Conservation (phyloP, 768 basidiomycete species). For the Naganishia friedmannii region DNA sequence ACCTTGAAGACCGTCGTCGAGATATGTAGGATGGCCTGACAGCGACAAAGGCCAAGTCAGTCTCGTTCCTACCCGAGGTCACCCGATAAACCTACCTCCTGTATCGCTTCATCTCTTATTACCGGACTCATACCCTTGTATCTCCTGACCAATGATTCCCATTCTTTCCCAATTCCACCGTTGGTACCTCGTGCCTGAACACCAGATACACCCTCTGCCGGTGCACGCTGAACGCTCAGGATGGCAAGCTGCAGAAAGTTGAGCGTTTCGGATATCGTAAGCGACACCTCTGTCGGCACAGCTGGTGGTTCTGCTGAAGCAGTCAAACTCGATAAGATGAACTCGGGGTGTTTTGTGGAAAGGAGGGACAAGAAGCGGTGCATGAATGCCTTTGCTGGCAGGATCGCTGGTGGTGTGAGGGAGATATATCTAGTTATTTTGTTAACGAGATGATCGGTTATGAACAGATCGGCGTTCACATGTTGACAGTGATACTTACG, state of each 20-base stretch:
- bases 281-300: slow-evolving; percentile 59
- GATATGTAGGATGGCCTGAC: slow-evolving; percentile 40
- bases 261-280: slow-evolving; percentile 71
- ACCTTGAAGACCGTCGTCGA: slow-evolving; percentile 74
- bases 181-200: slow-evolving; percentile 72
- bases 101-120: slow-evolving; percentile 63
- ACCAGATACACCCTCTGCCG: slow-evolving; percentile 60
- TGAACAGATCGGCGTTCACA: not conserved
- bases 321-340: slow-evolving; percentile 38
- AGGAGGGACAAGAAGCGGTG: slow-evolving; percentile 69
- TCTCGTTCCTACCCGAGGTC: not conserved
- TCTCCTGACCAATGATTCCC: slow-evolving; percentile 78
- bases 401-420: slow-evolving; percentile 79
- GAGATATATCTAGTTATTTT: slow-evolving; percentile 55
- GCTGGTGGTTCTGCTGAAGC: slow-evolving; percentile 20
- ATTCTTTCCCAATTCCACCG: slow-evolving; percentile 58
- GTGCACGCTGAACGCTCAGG: slow-evolving; percentile 72
- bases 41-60: slow-evolving; percentile 11
- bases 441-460: not conserved
- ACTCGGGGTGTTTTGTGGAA: slow-evolving; percentile 56
- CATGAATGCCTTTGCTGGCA: slow-evolving; percentile 91
- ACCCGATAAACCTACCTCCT: slow-evolving; percentile 57
- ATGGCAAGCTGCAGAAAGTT: slow-evolving; percentile 91
- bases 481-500: slow-evolving; percentile 58
- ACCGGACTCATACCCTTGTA: slow-evolving; percentile 72